These are phyloP conservation scores for Teratosphaeriaceae sp. DNA, from an alignment of 2,329 filamentous ascomycete species.

Conservation along the genomic window DNA sequence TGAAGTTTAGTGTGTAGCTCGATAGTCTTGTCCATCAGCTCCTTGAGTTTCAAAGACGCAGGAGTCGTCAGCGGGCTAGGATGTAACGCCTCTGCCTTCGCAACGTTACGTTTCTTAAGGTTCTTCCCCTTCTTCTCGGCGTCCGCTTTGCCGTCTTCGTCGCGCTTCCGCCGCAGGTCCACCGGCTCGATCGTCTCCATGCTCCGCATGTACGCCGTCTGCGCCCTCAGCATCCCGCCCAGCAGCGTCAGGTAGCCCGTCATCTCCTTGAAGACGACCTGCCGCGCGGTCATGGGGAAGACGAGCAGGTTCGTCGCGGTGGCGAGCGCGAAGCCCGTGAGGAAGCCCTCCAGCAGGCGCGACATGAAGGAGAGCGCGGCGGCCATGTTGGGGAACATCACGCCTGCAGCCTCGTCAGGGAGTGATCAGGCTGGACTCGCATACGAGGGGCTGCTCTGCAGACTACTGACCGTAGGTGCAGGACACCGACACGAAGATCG, in stretches of 20 bases:
- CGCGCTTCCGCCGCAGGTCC: conserved; percentile 9
- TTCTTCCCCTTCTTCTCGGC: conserved; percentile 31
- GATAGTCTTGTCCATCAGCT: conserved; percentile 22
- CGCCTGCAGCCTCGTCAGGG: conserved; percentile 13
- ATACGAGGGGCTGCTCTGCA: too few species aligned
- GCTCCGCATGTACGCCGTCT: conserved; percentile 57
- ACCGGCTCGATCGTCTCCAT: conserved; percentile 52
- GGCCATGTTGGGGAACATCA: conserved; percentile 50
- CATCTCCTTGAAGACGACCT: conserved; percentile 58
- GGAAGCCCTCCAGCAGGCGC: conserved; percentile 53
- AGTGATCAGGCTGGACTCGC: too few species aligned
- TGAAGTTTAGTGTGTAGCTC: conserved; percentile 62
- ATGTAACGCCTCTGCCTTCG: conserved; percentile 53
- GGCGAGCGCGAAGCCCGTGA: conserved; percentile 59
- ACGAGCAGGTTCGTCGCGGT: conserved; percentile 59
- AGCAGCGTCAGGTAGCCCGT: conserved; percentile 51
- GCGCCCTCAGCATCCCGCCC: conserved; percentile 50
- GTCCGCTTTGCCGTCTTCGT: conserved; percentile 8
- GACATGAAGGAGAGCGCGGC: conserved; percentile 48
- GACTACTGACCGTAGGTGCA: conserved; percentile 48
- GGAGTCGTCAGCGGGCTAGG: conserved; percentile 39
- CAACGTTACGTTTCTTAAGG: too few species aligned
- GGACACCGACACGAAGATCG: conserved; percentile 59
- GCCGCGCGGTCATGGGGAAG: conserved; percentile 58
- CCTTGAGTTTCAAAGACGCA: conserved; percentile 25